Evolutionary conservation across 768 basidiomycete species (phyloP), one percentile per base, ranked within the genome.

Genomic region (Postia placenta): DNA sequence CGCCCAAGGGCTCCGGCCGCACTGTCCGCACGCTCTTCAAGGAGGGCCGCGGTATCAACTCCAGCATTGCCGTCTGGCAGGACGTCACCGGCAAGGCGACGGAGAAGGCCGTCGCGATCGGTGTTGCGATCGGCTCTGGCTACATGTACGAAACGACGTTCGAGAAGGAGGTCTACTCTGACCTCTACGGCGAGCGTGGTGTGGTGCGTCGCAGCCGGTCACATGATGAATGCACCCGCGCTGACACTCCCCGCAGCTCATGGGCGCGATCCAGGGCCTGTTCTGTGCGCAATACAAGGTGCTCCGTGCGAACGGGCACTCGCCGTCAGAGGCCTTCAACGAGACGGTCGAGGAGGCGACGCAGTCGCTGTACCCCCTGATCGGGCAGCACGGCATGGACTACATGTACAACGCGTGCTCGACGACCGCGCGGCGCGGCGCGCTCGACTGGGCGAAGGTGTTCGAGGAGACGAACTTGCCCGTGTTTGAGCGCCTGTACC

Each of bases 321-420:
- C 83, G 3, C 96, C 96, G 47, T 98, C 95, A 37, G 96, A 99
- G 68, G 94, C 94, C 42, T 98, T 99, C 83, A 98, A 99, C 71
- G 96, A 99, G 78, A 98, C 96, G 51, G 96, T 98, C 53, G 96
- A 98, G 72, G 96, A 98, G 74, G 96, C 96, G n/a, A 98, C 95
- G 37, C 94, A 99, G 66, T 95, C 92, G 33, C 83, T 99, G 55
- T 97, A 91, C 77, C 96, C 96, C 52, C 70, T 99, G 68, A 92
- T 99, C 62, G 96, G 95, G 57, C 79, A 86, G 63, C 87, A 96
- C 67, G 93, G 92, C 86, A 87, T 94, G 94, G 94, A 97, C 73
- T 95, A 96, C 81, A 97, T 98, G 94, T 97, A 85, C 81, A 87
- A 87, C 65, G 95, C 96, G 40, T 99, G 96, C 76, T 98, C 96